A percentile compares a stretch with the other conserved stretches of the same genome.
Conservation (phyloP, 768 basidiomycete genomes). For the Cystobasidium onofrii region DNA sequence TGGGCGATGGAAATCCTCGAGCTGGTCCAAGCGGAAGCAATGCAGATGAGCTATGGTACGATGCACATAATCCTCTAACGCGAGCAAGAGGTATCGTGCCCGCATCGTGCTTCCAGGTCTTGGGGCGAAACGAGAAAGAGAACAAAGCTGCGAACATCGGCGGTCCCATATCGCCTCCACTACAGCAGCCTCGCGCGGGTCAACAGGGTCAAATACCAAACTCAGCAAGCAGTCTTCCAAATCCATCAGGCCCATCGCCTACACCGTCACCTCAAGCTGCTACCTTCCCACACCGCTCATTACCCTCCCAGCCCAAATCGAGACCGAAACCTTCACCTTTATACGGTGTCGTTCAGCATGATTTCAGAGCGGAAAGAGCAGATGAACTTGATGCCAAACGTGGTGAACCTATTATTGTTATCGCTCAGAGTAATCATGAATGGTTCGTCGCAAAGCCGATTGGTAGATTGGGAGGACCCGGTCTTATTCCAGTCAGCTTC, state of each 20-base stretch:
- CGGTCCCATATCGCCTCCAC: constrained; percentile 22
- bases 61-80: constrained; percentile 86
- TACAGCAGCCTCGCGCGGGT: background rate
- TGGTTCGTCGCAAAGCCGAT: constrained; percentile 99
- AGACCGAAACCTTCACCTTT: constrained; percentile 56
- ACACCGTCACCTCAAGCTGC: constrained; percentile 14
- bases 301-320: background rate
- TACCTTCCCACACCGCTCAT: constrained; percentile 6
- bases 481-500: constrained; percentile 92
- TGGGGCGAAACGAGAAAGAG: constrained; percentile 54
- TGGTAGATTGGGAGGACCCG: constrained; percentile 84
- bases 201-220: background rate
- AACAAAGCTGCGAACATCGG: constrained; percentile 20
- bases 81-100: constrained; percentile 88
- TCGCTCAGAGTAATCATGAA: constrained; percentile 98
- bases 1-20: constrained; percentile 54
- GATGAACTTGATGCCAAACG: constrained; percentile 93
- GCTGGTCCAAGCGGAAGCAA: constrained; percentile 20
- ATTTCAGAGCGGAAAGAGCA: constrained; percentile 86
- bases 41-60: constrained; percentile 59
- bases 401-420: constrained; percentile 89
- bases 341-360: constrained; percentile 91
- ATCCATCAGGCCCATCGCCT: constrained; percentile 20
- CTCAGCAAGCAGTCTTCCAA: constrained; percentile 34
- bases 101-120: constrained; percentile 77